A percentile compares a stretch with the other conserved stretches of the same genome.
These are phyloP conservation scores for Chrysanthemum makinoi DNA, from an alignment of 129 eudicot genomes.

Conservation along the genomic window DNA sequence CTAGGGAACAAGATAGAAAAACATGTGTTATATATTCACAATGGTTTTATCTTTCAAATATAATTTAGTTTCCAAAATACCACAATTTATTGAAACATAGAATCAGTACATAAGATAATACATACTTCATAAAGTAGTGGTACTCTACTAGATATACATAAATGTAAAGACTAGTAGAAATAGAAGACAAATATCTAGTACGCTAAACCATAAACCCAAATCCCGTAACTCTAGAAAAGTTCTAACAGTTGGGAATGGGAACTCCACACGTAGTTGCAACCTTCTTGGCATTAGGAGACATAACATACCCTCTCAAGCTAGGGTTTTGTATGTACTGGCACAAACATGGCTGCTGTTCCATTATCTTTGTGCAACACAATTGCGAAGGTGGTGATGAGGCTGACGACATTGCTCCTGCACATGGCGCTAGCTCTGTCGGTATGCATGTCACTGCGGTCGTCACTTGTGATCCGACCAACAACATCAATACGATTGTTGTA, in stretches of 20 bases:
- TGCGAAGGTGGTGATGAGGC: conserved; percentile 21
- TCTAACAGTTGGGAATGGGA: conserved; percentile 33
- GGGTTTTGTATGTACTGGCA: conserved; percentile 56
- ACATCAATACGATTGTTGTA: conserved; percentile 2
- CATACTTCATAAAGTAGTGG: no score
- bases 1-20: no score
- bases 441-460: conserved; percentile 33
- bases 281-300: conserved; percentile 43
- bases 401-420: conserved; percentile 38
- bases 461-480: conserved; percentile 17
- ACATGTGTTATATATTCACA: no score
- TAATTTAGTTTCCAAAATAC: no score
- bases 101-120: no score
- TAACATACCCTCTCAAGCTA: conserved; percentile 35
- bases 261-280: conserved; percentile 47
- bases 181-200: background rate
- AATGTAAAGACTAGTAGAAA: no score
- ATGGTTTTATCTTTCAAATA: no score
- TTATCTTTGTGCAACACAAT: conserved; percentile 44
- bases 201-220: no score
- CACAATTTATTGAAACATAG: no score
- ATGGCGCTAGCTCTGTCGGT: conserved; percentile 31
- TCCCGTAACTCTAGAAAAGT: no score
- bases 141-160: no score
- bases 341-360: conserved; percentile 56